Evolutionary conservation across 2,329 filamentous ascomycete species (phyloP), one percentile per base, ranked within the genome.

Genomic region (Cladosporium oxysporum): DNA sequence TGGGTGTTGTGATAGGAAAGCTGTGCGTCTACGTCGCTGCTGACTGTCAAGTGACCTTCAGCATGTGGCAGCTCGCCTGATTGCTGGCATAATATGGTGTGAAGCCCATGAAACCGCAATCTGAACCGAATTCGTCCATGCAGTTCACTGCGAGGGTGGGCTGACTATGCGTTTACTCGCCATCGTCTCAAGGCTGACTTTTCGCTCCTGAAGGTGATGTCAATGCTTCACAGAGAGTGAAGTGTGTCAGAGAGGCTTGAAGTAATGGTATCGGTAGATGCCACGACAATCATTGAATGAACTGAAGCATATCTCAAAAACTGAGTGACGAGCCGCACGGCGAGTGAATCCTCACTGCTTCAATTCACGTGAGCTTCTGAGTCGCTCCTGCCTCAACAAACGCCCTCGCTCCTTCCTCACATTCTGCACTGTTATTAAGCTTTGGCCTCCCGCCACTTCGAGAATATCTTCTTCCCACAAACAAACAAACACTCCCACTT

Each of bases 381-480:
- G n/a, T 58, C 31, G 55, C 33, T 58, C 53, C 53, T 58, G 28
- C 58, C 58, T 18, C 26, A 1, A 28, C 37, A 60, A 28, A 31
- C 37, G 28, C 28, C 37, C 18, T 63, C 49, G 61, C 50, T 57
- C 61, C 61, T 64, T 55, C 61, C 61, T 64, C 61, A 47, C 35
- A 33, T 64, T 7, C 7, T 33, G 29, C 61, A 29, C 33, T 35
- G n/a, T 8, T 11, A 58, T 8, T 11, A 58, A 58, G 58, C 58
- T 21, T 60, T 49, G 58, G 28, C 58, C 37, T 29, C 26, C 26
- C 37, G 21, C 35, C 35, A 28, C 55, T 23, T 16, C n/a, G 5
- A 10, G 18, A 31, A 26, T 41, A 35, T 47, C 35, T 55, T 55
- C 31, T 55, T 18, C 28, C 7, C 52, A 50, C 58, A 41, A 33